phyloP scores from a whole-genome alignment of 2,329 filamentous ascomycete species.

The Thelonectria discophora region DNA sequence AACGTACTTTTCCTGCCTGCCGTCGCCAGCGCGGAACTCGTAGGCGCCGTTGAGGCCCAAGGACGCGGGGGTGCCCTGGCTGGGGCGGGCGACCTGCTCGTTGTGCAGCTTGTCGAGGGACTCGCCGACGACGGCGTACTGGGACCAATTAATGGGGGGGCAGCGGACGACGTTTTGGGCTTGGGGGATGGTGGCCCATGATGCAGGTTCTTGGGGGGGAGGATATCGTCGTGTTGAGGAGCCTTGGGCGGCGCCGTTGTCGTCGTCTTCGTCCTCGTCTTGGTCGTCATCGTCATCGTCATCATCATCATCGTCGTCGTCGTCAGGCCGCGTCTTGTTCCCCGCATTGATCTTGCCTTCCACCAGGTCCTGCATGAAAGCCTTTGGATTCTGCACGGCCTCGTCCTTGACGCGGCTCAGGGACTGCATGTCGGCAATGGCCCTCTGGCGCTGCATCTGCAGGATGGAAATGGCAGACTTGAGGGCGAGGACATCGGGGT shows the following conservation, averaged over 20 bases:
- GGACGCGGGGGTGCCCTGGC: slow-evolving; percentile 60
- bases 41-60: slow-evolving; percentile 57
- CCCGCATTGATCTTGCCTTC: slow-evolving; percentile 63
- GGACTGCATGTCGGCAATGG: slow-evolving; percentile 75
- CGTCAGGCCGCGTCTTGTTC: slow-evolving; percentile 28
- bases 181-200: slow-evolving; percentile 74
- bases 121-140: slow-evolving; percentile 86
- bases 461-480: slow-evolving; percentile 86
- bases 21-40: slow-evolving; percentile 59
- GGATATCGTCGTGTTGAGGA: slow-evolving; percentile 36
- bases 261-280: slow-evolving; percentile 42
- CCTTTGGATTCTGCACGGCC: slow-evolving; percentile 75
- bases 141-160: slow-evolving; percentile 92
- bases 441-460: slow-evolving; percentile 84
- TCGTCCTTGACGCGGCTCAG: slow-evolving; percentile 75
- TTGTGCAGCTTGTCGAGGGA: slow-evolving; percentile 85
- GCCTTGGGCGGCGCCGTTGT: slow-evolving; percentile 36
- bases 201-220: slow-evolving; percentile 37
- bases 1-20: slow-evolving; percentile 55
- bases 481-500: slow-evolving; percentile 88
- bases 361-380: slow-evolving; percentile 74
- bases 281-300: slow-evolving; percentile 36
- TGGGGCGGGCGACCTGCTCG: slow-evolving; percentile 76
- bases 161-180: slow-evolving; percentile 85
- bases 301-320: too few relatives aligned